Evolutionary conservation across 495 filamentous ascomycete species (phyloP).

Genomic region (Amniculicola lignicola): DNA sequence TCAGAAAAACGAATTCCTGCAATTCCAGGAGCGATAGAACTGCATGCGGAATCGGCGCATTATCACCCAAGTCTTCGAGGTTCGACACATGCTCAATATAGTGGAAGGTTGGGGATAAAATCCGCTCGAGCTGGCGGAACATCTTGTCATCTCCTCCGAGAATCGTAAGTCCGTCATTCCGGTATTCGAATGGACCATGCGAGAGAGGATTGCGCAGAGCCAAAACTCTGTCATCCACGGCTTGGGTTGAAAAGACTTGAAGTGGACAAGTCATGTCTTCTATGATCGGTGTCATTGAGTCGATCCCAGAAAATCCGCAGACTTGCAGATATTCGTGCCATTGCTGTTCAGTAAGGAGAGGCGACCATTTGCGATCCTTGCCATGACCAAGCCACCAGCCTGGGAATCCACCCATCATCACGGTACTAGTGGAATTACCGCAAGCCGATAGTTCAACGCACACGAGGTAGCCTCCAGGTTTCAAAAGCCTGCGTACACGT

Average conservation of each 20-base stretch:
- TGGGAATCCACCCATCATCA: neutral
- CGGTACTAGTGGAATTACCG: neutral
- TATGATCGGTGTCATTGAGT: neutral
- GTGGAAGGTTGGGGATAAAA: neutral
- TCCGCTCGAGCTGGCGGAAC: neutral
- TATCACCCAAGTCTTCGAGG: neutral
- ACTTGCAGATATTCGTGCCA: slow-evolving; percentile 7
- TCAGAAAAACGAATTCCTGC: slow-evolving; percentile 45
- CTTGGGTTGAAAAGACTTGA: slow-evolving; percentile 2
- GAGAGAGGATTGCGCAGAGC: slow-evolving; percentile 6
- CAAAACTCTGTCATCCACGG: slow-evolving; percentile 7
- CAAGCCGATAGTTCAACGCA: slow-evolving; percentile 1
- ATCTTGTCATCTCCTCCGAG: neutral
- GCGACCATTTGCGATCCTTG: neutral
- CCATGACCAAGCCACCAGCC: slow-evolving; percentile 9
- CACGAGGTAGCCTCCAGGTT: slow-evolving; percentile 14
- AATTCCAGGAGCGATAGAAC: slow-evolving; percentile 50
- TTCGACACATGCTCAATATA: neutral
- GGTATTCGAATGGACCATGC: too few relatives aligned
- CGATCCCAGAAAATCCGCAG: slow-evolving; percentile 8
- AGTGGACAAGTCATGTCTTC: neutral
- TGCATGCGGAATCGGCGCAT: slow-evolving; percentile 23
- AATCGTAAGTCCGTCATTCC: neutral
- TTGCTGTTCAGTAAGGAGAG: neutral
- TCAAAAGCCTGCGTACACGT: neutral